These are phyloP conservation scores for Fusarium caatingaense DNA, from an alignment of 2,329 filamentous ascomycete species.

Conservation along the genomic window DNA sequence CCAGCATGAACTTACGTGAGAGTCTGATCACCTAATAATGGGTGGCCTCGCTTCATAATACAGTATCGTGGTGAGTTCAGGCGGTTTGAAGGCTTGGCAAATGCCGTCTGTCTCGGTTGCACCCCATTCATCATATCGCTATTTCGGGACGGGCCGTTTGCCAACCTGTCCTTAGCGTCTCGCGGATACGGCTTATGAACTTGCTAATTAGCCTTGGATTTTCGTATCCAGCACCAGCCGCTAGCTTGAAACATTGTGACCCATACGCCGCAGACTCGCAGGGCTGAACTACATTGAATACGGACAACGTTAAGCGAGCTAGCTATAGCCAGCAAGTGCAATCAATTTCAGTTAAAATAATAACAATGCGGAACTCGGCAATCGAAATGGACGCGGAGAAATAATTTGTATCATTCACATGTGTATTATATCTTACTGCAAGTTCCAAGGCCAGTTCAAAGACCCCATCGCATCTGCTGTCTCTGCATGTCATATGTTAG, in stretches of 20 bases:
- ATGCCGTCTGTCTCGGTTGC: not conserved
- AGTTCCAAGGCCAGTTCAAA: conserved; percentile 8
- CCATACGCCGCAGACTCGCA: not conserved
- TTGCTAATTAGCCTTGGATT: not conserved
- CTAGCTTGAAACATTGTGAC: not conserved
- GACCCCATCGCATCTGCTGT: not conserved
- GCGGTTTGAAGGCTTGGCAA: not conserved
- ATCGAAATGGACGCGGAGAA: not conserved
- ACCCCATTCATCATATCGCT: not conserved
- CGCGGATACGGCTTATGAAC: not conserved
- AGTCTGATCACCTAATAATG: not conserved
- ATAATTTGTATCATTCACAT: not conserved
- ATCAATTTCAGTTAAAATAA: not conserved
- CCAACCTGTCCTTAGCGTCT: not conserved
- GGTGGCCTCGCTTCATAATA: not conserved
- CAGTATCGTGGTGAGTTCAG: not conserved
- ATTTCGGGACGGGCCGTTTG: not conserved
- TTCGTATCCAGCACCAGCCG: not conserved
- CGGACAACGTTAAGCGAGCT: not conserved
- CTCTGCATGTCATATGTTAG: not conserved
- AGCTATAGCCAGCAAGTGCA: too few relatives aligned
- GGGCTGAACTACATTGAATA: not conserved
- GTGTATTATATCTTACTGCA: not conserved
- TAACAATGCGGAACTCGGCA: not conserved
- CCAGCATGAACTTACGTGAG: not conserved